Evolutionary conservation across 2,329 filamentous ascomycete genomes (phyloP).

Genomic region (Aspergillus latus): DNA sequence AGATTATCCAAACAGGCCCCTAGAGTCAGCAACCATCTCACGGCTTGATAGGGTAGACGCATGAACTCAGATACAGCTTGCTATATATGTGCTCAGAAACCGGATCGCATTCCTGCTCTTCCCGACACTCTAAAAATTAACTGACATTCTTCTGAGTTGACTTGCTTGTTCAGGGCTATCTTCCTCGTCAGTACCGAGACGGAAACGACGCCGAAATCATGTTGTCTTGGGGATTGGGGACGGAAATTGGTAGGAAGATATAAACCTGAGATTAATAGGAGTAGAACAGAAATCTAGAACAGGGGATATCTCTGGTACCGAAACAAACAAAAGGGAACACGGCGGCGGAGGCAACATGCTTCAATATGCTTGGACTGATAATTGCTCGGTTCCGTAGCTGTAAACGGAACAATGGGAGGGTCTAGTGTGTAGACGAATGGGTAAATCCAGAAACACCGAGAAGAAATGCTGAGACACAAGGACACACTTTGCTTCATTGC

Average conservation of each 20-base stretch:
- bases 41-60: no score
- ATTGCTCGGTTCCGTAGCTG: not conserved
- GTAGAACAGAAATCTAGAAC: constrained; percentile 5
- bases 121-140: no score
- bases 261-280: not conserved
- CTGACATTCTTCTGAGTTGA: not conserved
- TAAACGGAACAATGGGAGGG: not conserved
- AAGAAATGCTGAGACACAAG: not conserved
- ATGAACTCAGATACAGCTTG: no score
- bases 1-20: no score
- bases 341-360: not conserved
- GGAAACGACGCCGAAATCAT: not conserved
- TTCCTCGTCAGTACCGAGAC: no score
- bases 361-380: not conserved
- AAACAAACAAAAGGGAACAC: not conserved
- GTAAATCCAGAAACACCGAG: not conserved
- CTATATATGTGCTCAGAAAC: no score
- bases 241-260: not conserved
- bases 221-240: not conserved
- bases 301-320: constrained; percentile 2
- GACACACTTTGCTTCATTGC: no score
- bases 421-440: not conserved
- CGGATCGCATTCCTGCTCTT: no score
- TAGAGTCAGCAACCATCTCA: not conserved
- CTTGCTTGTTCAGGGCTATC: no score